Evolutionary conservation across 108 stramenopile species (phyloP), one percentile per base, ranked within the genome.

Genomic region (Skeletonema potamos): DNA sequence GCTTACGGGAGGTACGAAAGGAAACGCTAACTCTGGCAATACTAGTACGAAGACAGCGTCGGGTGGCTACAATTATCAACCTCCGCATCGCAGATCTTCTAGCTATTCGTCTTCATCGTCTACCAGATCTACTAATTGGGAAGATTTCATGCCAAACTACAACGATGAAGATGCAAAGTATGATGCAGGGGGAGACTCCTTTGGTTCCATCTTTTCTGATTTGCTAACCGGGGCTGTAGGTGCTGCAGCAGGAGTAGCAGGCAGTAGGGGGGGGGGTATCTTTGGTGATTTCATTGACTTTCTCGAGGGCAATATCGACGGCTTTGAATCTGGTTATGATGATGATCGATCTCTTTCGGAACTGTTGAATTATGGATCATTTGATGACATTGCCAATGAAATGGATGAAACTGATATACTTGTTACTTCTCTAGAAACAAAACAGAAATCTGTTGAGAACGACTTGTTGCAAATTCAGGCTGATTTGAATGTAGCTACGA

Each of bases 111-210:
- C 82, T 13, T 84, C 74, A 1, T 56, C 83, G 4, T 79, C 69
- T 8, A 57, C 82, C 6, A 62, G 56, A 48, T 74, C 77, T 54
- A 62, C 77, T 57, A 83, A 82, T 66, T 94, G 92, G 92, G 74
- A 74, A 64, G 92, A 94, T 69, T 94, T 72, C 74, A 91, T 94
- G 86, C 93, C 93, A 18, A 82, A 88, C 8, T 88, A 91, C 63
- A 56, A 70, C 32, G 75, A 81, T 12, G 72, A 85, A 48, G 84
- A 93, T 65, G 58, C 76, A 51, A 71, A 82, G 7, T 94, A 91
- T 62, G 88, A 92, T 67, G 68, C 88, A n/a, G 80, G 68, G 54
- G 89, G 89, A 8, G 93, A 94, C 72, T 87, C 87, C 2, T 94
- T 90, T 71, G 82, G 82, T 27, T 60, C 86, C 39, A 94, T 94